phyloP scores from a whole-genome alignment of 805 yeast genomes.

The Candida lessepsii region DNA sequence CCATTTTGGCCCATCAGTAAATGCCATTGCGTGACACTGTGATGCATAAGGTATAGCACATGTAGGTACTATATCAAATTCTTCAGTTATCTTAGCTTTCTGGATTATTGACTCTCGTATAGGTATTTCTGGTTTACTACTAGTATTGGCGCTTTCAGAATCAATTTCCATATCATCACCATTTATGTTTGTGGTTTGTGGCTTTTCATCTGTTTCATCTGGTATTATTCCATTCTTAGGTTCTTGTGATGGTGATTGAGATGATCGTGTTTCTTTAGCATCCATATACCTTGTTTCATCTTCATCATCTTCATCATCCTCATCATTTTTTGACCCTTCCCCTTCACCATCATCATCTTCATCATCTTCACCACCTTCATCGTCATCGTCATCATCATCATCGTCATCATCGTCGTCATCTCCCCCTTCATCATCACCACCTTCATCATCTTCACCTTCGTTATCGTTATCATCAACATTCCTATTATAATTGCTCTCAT shows the following conservation, averaged over 20 bases:
- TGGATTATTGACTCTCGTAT: conserved; percentile 30
- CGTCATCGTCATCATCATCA: conserved; percentile 20
- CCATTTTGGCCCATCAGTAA: conserved; percentile 81
- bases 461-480: conserved; percentile 19
- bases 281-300: conserved; percentile 10
- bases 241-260: conserved; percentile 3
- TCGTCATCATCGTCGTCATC: conserved; percentile 18
- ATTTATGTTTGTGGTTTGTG: neutral
- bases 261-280: conserved; percentile 11
- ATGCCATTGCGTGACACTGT: conserved; percentile 72
- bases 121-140: conserved; percentile 10
- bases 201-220: neutral
- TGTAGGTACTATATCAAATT: conserved; percentile 74
- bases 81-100: conserved; percentile 50
- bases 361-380: conserved; percentile 18
- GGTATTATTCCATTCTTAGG: conserved; percentile 5
- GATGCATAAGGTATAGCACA: conserved; percentile 85
- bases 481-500: conserved; percentile 16
- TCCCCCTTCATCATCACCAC: conserved; percentile 16
- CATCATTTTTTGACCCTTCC: conserved; percentile 15
- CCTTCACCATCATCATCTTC: conserved; percentile 18
- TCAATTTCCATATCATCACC: conserved; percentile 5
- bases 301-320: conserved; percentile 19
- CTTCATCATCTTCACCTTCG: conserved; percentile 18
- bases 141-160: conserved; percentile 2